Base-by-base conservation (phyloP, 345 rosid species). In the Durio zibethinus region DNA sequence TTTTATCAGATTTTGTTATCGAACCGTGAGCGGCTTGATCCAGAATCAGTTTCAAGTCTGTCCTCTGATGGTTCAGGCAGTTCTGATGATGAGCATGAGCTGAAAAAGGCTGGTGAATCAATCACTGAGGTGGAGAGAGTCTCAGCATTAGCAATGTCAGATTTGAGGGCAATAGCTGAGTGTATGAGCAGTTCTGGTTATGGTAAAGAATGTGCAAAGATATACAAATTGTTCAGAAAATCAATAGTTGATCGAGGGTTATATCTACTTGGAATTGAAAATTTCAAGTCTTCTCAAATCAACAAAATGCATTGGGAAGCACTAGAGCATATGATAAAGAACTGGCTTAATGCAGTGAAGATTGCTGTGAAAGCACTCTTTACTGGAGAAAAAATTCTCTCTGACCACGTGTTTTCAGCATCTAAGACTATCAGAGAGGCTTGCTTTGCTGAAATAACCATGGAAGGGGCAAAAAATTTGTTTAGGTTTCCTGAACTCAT, bases 151-250 rank as follows among this genome's bases (percentile, higher is more conserved):
- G 90, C 84, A 29, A 84, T 92, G 92, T 81, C 83, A 2, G 94
- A 91, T 79, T 64, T 93, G 42, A 92, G 89, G 73, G 84, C 84
- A 0, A 92, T 92, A 35, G 94, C 97, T 18, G 97, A 89, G 33
- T 88, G 87, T 75, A 93, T 96, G 98, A 86, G 88, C 60, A 77
- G 85, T 43, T 89, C 83, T 21, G 98, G 99, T 31, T 93, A 93
- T 54, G 89, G 90, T 6, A 89, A 86, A 77, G 99, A 92, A 77
- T 93, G 99, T 9, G 78, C 83, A 11, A 82, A 82, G 80, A 78
- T 86, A 42, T 96, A 92, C 73, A 89, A 85, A 43, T 56, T 79
- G 54, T 67, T 78, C 77, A 82, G 99, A 56, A 93, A 88, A 80
- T 91, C 94, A 0, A 80, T 89, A 3, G 88, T 94, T 4, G 92